A percentile compares a stretch with the other conserved stretches of the same genome.
Evolutionary conservation across 2,329 filamentous ascomycete species (phyloP).

Genomic region (Ophiocordyceps robertsii): DNA sequence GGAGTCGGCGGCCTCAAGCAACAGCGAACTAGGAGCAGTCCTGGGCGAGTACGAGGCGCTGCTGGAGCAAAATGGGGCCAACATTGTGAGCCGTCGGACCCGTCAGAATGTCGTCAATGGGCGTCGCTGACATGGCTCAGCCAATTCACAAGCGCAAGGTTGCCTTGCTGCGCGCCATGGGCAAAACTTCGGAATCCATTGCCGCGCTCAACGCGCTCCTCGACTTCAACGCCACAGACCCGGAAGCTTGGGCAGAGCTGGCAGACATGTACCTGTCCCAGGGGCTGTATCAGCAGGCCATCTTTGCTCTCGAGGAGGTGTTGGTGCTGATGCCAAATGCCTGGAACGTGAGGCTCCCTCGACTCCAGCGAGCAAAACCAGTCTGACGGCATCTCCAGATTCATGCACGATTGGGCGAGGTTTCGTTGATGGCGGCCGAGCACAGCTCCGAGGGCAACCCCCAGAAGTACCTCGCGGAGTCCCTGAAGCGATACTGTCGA

Average conservation of each 20-base stretch:
- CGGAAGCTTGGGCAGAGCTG: slow-evolving; percentile 87
- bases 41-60: slow-evolving; percentile 68
- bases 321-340: slow-evolving; percentile 77
- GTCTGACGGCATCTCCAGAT: slow-evolving; percentile 41
- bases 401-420: slow-evolving; percentile 75
- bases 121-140: slow-evolving; percentile 28
- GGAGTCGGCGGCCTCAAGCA: slow-evolving; percentile 63
- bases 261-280: slow-evolving; percentile 74
- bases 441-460: slow-evolving; percentile 25
- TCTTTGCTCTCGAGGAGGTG: slow-evolving; percentile 84
- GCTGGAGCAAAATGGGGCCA: slow-evolving; percentile 59
- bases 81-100: slow-evolving; percentile 47
- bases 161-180: slow-evolving; percentile 64
- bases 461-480: slow-evolving; percentile 50
- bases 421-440: slow-evolving; percentile 57
- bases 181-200: slow-evolving; percentile 58
- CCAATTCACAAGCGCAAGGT: slow-evolving; percentile 76
- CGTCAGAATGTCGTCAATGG: slow-evolving; percentile 2
- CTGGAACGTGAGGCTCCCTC: slow-evolving; percentile 64
- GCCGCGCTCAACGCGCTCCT: slow-evolving; percentile 60
- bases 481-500: slow-evolving; percentile 73
- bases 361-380: not conserved
- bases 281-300: slow-evolving; percentile 67
- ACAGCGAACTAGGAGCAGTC: slow-evolving; percentile 52
- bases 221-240: slow-evolving; percentile 76